Evolutionary conservation across 495 filamentous ascomycete species (phyloP).

Genomic region (Pseudomonodictys pantanalensis): DNA sequence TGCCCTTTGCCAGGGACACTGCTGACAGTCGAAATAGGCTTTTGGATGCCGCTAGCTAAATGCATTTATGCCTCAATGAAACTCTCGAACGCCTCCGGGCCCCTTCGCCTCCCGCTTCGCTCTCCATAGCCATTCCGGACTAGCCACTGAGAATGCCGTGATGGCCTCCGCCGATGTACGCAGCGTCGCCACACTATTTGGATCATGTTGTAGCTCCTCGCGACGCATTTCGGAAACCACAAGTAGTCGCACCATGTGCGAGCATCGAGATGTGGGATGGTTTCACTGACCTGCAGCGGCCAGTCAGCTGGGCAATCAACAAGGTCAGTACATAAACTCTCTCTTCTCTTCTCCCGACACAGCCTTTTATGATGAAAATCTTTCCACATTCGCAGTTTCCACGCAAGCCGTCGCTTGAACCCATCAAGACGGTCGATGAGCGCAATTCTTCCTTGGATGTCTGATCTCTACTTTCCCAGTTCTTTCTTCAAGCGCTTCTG

Average conservation of each 20-base stretch:
- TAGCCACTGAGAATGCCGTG: too few species aligned
- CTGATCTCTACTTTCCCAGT: slow-evolving; percentile 14
- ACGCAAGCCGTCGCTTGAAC: slow-evolving; percentile 35
- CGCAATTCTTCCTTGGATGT: slow-evolving; percentile 37
- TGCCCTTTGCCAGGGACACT: background rate
- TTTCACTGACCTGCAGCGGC: background rate
- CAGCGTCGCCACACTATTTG: too few species aligned
- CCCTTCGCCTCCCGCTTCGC: too few species aligned
- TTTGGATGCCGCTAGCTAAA: background rate
- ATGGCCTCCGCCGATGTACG: too few species aligned
- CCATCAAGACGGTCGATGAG: slow-evolving; percentile 32
- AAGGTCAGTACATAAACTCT: background rate
- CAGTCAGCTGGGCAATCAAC: background rate
- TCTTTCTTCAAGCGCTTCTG: background rate
- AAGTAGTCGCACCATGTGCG: too few species aligned
- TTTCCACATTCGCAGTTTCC: slow-evolving; percentile 38
- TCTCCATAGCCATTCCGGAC: too few species aligned
- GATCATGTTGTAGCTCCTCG: too few species aligned
- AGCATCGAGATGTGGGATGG: background rate
- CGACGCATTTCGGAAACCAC: too few species aligned
- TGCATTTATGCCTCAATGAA: too few species aligned
- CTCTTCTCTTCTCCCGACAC: background rate
- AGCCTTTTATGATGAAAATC: slow-evolving; percentile 32
- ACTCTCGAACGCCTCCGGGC: too few species aligned
- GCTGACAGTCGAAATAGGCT: slow-evolving; percentile 2